Percentiles rank a stretch among this genome's conserved stretches.
phyloP scores from a whole-genome alignment of 257 asterid genomes.

The Jacaranda mimosifolia region DNA sequence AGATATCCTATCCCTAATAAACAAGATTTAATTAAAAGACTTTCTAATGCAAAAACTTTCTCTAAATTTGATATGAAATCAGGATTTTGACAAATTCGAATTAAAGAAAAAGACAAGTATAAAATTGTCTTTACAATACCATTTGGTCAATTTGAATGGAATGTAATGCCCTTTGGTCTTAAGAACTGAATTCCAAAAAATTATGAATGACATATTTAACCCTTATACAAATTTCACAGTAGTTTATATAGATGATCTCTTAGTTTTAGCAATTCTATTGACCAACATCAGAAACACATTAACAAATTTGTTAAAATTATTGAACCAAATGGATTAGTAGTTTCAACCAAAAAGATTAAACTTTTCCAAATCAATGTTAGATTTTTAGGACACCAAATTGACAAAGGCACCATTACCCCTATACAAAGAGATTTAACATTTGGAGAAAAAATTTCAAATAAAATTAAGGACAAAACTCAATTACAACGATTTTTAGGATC shows the following conservation, averaged over 20 bases:
- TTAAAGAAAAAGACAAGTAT: background rate
- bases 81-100: background rate
- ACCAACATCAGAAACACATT: background rate
- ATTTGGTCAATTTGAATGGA: conserved; percentile 2
- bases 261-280: background rate
- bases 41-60: too few relatives aligned
- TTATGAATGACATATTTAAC: background rate
- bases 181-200: background rate
- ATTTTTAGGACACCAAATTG: background rate
- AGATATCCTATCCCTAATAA: too few relatives aligned
- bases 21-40: too few relatives aligned
- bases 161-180: background rate
- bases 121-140: background rate
- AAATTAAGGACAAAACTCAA: background rate
- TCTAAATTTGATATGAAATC: too few relatives aligned
- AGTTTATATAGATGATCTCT: background rate
- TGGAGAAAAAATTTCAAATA: too few relatives aligned
- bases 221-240: too few relatives aligned
- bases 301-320: too few relatives aligned
- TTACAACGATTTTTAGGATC: background rate
- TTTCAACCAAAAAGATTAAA: too few relatives aligned
- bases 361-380: background rate
- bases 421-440: too few relatives aligned
- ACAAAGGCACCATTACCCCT: background rate
- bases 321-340: background rate